These are phyloP conservation scores for Solanum sejunctum DNA, from an alignment of 257 asterid genomes.

Conservation along the genomic window DNA sequence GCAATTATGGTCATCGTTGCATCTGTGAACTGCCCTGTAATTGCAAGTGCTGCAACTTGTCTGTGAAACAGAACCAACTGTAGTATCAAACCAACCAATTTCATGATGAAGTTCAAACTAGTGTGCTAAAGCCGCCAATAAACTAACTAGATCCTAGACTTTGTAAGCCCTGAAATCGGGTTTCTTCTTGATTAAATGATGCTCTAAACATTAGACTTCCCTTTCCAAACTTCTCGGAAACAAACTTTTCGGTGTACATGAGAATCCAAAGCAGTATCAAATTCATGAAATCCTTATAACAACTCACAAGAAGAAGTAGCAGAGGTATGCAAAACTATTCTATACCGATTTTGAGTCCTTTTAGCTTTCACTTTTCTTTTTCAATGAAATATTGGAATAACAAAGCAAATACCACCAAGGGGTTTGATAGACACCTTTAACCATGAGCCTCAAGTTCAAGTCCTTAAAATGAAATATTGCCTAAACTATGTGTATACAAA, in stretches of 20 bases:
- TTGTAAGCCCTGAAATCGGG: neutral
- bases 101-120: neutral
- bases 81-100: neutral
- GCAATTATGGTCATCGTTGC: conserved; percentile 66
- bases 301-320: neutral
- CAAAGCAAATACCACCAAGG: neutral
- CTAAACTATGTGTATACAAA: neutral
- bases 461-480: neutral
- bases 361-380: neutral
- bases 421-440: neutral
- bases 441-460: neutral
- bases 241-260: neutral
- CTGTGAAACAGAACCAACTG: conserved; percentile 25
- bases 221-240: neutral
- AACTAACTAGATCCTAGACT: neutral
- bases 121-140: neutral
- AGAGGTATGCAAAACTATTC: neutral
- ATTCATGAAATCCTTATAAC: neutral
- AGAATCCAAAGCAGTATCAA: neutral
- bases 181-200: neutral
- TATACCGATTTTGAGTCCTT: neutral
- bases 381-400: neutral
- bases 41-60: conserved; percentile 70
- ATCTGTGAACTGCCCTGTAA: conserved; percentile 78
- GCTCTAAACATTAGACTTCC: neutral